Base-by-base conservation (phyloP, 495 filamentous ascomycete species). In the Coniosporium apollinis region DNA sequence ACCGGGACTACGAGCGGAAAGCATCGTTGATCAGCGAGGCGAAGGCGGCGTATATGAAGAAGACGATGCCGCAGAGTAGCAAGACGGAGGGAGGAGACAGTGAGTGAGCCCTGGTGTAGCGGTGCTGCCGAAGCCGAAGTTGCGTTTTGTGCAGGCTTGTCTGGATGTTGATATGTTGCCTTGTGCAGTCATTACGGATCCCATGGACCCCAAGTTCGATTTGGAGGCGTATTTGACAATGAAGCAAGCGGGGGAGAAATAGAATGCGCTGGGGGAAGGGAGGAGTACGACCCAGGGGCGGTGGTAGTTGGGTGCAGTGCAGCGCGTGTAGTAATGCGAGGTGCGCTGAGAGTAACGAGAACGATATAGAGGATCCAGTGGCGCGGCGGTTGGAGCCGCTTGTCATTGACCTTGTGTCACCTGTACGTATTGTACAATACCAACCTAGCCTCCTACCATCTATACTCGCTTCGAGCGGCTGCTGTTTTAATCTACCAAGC, bases 1-100 rank as follows among this genome's bases (percentile, higher is more conserved):
- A 93, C 49, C 68, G 69, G 44, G 83, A 93, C 55, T 94, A 82
- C 48, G 61, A 84, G 46, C 80, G 81, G 55, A 86, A 94, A 67
- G 72, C 81, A 58, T 66, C 69, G 32, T 63, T 96, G 60, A 94
- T 96, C 64, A 61, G 74, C 46, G 64, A 94, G 64, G 89, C 89
- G 41, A 94, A 89, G 71, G 74, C 74, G 32, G 85, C 82, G 57
- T 99, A 75, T 64, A 66, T 67, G 49, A 86, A 81, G 70, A 73
- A 73, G 65, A 77, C 70, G 39, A 57, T 63, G 43, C 65, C 72
- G 36, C 50, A 66, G 45, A 58, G 70, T 47, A 47, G 43, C 24
- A 52, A 60, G 42, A 52, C 59, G 39, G 56, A 58, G 43, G 56
- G 65, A 42, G 64, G 64, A 26, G 70, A 64, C 44, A 50, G 77